Evolutionary conservation across 495 filamentous ascomycete genomes (phyloP).

Genomic region (Podospora pseudopauciseta): DNA sequence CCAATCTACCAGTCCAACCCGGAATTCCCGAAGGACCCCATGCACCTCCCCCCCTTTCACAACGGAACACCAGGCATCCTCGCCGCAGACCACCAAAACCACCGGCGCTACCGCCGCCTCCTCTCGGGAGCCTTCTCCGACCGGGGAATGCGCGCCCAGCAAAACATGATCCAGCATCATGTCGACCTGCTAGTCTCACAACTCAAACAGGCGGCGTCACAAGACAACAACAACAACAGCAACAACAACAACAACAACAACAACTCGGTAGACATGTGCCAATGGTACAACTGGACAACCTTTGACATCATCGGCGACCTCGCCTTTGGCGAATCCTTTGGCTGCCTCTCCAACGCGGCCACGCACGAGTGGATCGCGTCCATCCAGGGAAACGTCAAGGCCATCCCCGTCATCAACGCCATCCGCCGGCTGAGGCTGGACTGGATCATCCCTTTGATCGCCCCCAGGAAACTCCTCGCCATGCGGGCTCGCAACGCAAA

Average conservation of each 20-base stretch:
- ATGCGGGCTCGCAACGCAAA: no score
- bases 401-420: no score
- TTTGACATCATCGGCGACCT: slow-evolving; percentile 12
- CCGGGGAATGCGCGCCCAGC: slow-evolving; percentile 44
- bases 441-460: no score
- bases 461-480: no score
- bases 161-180: slow-evolving; percentile 40
- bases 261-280: no score
- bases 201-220: slow-evolving; percentile 6
- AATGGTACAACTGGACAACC: neutral
- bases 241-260: neutral
- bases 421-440: no score
- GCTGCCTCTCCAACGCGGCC: neutral
- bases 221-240: neutral
- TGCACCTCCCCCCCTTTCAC: slow-evolving; percentile 24
- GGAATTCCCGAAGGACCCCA: slow-evolving; percentile 23
- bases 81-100: slow-evolving; percentile 30
- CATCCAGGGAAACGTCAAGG: no score
- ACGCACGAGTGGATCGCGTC: no score
- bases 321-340: slow-evolving; percentile 11
- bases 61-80: slow-evolving; percentile 24
- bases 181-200: slow-evolving; percentile 37
- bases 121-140: slow-evolving; percentile 47
- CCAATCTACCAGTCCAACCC: slow-evolving; percentile 44
- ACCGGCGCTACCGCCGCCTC: slow-evolving; percentile 38